A percentile compares a stretch with the other conserved stretches of the same genome.
These are phyloP conservation scores for Exophiala mesophila DNA, from an alignment of 2,329 filamentous ascomycete genomes.

Conservation along the genomic window DNA sequence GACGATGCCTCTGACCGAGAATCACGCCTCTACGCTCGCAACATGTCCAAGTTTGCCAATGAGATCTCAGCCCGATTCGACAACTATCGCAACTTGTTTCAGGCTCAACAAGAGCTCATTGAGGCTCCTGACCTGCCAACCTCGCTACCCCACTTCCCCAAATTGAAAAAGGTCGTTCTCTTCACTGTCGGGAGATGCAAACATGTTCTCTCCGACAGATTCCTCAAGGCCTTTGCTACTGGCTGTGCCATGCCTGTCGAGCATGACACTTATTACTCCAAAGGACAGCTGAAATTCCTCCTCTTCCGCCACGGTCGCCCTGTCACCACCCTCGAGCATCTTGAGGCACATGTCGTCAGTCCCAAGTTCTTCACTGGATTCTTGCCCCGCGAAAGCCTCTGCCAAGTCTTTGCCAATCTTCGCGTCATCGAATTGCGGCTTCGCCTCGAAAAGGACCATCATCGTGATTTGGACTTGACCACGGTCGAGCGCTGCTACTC, in stretches of 20 bases:
- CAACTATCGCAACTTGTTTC: slow-evolving; percentile 16
- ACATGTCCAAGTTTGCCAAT: slow-evolving; percentile 20
- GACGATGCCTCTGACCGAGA: slow-evolving; percentile 16
- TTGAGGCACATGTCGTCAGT: slow-evolving; percentile 20
- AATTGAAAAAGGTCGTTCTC: slow-evolving; percentile 21
- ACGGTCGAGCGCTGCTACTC: slow-evolving; percentile 15
- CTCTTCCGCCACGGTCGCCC: slow-evolving; percentile 17
- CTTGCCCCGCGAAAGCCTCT: slow-evolving; percentile 12
- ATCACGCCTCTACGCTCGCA: slow-evolving; percentile 24
- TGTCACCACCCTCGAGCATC: slow-evolving; percentile 8
- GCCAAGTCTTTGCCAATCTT: slow-evolving; percentile 18
- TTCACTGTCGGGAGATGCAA: slow-evolving; percentile 22
- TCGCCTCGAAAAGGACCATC: slow-evolving; percentile 19
- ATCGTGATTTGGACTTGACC: slow-evolving; percentile 7
- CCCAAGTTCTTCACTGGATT: slow-evolving; percentile 24
- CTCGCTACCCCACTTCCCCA: slow-evolving; percentile 18
- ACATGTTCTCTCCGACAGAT: slow-evolving; percentile 23
- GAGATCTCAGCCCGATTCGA: slow-evolving; percentile 20
- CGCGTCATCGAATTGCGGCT: slow-evolving; percentile 19
- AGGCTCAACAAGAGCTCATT: slow-evolving; percentile 21
- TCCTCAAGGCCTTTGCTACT: slow-evolving; percentile 20
- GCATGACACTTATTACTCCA: slow-evolving; percentile 18
- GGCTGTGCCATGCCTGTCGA: slow-evolving; percentile 23
- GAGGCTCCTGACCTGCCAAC: slow-evolving; percentile 8
- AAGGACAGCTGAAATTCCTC: slow-evolving; percentile 23